phyloP scores from a whole-genome alignment of 129 eudicot genomes.

The Centaurea solstitialis region DNA sequence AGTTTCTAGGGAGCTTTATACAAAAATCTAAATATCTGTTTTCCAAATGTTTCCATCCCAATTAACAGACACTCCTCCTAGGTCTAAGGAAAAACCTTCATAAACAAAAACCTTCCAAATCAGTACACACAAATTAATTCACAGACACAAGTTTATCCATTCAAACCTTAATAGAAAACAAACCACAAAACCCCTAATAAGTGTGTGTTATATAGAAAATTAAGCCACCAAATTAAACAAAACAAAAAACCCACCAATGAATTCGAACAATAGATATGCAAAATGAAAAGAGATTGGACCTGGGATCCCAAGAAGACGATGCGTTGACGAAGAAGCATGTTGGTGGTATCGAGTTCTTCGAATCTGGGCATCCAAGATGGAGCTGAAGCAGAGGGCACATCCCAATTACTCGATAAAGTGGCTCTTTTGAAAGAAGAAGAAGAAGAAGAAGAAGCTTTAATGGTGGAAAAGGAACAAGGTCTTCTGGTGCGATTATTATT shows the following conservation, averaged over 20 bases:
- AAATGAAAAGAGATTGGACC: constrained; percentile 29
- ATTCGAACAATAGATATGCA: neutral
- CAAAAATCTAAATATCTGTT: too few species aligned
- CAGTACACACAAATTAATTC: too few species aligned
- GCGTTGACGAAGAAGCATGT: constrained; percentile 97
- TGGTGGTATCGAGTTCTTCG: constrained; percentile 95
- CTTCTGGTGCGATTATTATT: neutral
- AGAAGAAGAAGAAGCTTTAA: constrained; percentile 42
- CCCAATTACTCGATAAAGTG: constrained; percentile 65
- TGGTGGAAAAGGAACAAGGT: constrained; percentile 25
- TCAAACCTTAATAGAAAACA: too few species aligned
- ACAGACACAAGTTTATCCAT: too few species aligned
- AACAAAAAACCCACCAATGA: neutral
- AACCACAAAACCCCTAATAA: too few species aligned
- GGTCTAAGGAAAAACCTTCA: too few species aligned
- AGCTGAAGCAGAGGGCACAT: constrained; percentile 51
- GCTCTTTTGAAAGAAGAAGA: constrained; percentile 26
- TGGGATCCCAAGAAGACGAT: constrained; percentile 85
- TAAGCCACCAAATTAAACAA: constrained; percentile 12
- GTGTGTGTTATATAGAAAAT: neutral
- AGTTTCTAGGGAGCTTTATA: too few species aligned
- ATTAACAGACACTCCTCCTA: too few species aligned
- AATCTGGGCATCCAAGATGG: constrained; percentile 75
- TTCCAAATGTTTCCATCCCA: too few species aligned
- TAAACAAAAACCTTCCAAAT: too few species aligned